Percentiles rank a stretch among this genome's conserved stretches.
These are phyloP conservation scores for Dryas integrifolia DNA, from an alignment of 331 rosid genomes.

Conservation along the genomic window DNA sequence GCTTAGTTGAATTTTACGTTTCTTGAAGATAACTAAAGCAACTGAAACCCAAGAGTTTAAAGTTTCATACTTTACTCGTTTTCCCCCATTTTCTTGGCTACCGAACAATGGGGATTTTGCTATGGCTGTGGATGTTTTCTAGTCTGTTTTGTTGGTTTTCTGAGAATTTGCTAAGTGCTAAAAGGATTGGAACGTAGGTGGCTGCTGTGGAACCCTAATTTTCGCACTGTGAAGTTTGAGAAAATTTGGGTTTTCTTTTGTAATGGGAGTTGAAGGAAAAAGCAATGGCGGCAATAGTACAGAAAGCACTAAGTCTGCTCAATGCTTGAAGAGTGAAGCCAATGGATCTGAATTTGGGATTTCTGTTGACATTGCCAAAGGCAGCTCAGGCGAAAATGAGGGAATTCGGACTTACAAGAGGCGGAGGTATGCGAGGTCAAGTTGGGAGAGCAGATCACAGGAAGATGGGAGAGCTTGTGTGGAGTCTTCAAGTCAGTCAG, in stretches of 20 bases:
- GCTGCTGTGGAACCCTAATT: conserved; percentile 62
- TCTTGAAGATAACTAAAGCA: background rate
- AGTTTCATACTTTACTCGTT: background rate
- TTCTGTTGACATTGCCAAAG: conserved; percentile 34
- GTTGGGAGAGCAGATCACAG: conserved; percentile 43
- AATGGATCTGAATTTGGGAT: conserved; percentile 31
- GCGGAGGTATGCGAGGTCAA: conserved; percentile 52
- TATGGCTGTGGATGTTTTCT: conserved; percentile 18
- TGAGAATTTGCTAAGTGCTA: conserved; percentile 24
- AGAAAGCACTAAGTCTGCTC: conserved; percentile 26
- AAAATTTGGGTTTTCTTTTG: conserved; percentile 30
- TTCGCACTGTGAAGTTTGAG: conserved; percentile 23
- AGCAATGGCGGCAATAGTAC: conserved; percentile 31
- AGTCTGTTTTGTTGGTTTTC: conserved; percentile 22
- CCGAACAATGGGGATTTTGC: conserved; percentile 20
- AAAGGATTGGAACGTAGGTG: conserved; percentile 34
- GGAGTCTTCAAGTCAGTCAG: conserved; percentile 39
- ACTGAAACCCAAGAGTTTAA: background rate
- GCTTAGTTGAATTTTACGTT: conserved; percentile 21
- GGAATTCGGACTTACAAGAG: conserved; percentile 73
- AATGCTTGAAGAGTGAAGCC: conserved; percentile 39
- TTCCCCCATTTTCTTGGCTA: conserved; percentile 4
- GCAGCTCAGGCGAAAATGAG: conserved; percentile 37
- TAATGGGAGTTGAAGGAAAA: conserved; percentile 51
- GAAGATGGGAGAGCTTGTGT: conserved; percentile 37